Conservation (phyloP, 345 rosid genomes). For the Eucalyptus cloeziana region DNA sequence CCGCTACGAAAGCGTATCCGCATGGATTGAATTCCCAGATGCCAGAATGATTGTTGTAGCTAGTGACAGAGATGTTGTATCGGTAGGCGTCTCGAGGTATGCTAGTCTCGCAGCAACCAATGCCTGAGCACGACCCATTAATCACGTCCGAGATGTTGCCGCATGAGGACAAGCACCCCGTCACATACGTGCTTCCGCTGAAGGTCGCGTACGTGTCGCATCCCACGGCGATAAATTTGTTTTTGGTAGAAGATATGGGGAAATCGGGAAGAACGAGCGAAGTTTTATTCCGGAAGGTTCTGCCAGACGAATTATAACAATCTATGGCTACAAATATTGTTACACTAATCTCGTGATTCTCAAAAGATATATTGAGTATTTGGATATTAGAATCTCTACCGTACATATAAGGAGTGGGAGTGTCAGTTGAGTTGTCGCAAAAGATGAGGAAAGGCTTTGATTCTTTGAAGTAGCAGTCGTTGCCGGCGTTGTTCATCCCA, state of each 20-base stretch:
- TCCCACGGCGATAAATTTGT: background rate
- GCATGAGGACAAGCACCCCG: background rate
- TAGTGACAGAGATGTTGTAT: background rate
- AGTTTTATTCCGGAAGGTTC: no score
- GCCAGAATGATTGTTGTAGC: background rate
- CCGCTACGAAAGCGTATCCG: slow-evolving; percentile 11
- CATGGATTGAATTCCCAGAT: slow-evolving; percentile 1
- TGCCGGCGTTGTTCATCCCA: no score
- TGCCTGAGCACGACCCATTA: background rate
- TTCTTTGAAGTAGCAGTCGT: no score
- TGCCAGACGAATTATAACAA: no score
- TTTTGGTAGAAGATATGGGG: background rate
- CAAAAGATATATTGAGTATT: background rate
- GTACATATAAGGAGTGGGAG: background rate
- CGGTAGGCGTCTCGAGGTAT: background rate
- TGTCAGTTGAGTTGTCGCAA: background rate
- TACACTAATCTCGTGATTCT: background rate
- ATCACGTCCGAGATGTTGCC: background rate
- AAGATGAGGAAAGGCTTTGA: background rate
- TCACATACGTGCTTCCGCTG: background rate
- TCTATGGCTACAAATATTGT: no score
- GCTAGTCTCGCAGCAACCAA: slow-evolving; percentile 3
- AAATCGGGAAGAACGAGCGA: background rate
- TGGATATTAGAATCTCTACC: background rate
- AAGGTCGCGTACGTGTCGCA: background rate